phyloP scores from a whole-genome alignment of 768 basidiomycete species.

The Hemileccinum impolitum region DNA sequence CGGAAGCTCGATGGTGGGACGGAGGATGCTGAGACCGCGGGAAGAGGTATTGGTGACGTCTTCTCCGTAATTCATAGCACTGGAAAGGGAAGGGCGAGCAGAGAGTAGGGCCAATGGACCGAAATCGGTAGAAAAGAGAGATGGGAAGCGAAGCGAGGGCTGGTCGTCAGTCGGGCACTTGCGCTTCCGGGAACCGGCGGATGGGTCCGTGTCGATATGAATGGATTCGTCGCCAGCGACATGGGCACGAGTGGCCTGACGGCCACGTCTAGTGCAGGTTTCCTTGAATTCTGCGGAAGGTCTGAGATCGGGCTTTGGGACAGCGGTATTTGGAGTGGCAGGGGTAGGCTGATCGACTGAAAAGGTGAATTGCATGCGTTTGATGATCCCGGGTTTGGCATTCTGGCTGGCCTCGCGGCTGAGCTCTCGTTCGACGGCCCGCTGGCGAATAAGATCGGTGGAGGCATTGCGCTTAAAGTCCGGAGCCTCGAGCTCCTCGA shows the following conservation, averaged over 20 bases:
- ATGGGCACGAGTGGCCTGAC: constrained; percentile 38
- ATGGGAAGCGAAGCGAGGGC: constrained; percentile 62
- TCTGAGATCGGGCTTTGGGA: constrained; percentile 64
- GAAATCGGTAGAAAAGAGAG: constrained; percentile 71
- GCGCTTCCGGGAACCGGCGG: constrained; percentile 27
- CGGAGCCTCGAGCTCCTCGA: constrained; percentile 81
- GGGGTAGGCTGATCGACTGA: constrained; percentile 69
- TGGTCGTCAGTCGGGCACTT: constrained; percentile 22
- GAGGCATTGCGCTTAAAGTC: constrained; percentile 79
- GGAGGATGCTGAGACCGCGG: constrained; percentile 56
- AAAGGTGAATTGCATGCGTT: constrained; percentile 90
- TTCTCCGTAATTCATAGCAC: constrained; percentile 74
- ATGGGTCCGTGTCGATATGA: constrained; percentile 21
- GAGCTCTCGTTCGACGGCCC: constrained; percentile 79
- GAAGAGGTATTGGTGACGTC: constrained; percentile 50
- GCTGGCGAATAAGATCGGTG: constrained; percentile 74
- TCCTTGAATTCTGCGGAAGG: constrained; percentile 66
- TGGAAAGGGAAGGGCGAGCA: constrained; percentile 64
- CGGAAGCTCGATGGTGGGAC: constrained; percentile 82
- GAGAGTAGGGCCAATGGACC: constrained; percentile 74
- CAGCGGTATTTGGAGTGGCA: constrained; percentile 38
- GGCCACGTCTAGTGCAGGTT: constrained; percentile 35
- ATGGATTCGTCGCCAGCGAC: constrained; percentile 29
- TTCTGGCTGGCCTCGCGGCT: constrained; percentile 66
- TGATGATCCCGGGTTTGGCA: constrained; percentile 67